Evolutionary conservation across 495 filamentous ascomycete species (phyloP).

Genomic region (Penicillium antarcticum): DNA sequence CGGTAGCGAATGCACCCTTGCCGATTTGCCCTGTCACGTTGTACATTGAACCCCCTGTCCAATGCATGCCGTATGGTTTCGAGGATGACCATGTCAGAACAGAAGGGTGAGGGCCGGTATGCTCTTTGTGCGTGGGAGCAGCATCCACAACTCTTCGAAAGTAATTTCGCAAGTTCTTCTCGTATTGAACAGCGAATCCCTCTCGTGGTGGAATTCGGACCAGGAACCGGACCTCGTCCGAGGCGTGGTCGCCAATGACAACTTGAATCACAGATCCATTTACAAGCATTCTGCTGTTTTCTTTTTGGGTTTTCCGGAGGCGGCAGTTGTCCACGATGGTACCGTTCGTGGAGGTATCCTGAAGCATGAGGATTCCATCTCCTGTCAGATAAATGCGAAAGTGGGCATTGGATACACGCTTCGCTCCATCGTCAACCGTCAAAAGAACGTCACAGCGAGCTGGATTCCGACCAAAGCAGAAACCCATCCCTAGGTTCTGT

Average conservation of each 20-base stretch:
- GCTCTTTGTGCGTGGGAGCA: constrained; percentile 17
- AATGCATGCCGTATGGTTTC: constrained; percentile 59
- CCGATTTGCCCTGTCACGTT: constrained; percentile 78
- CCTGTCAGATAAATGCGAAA: constrained; percentile 86
- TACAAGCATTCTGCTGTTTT: constrained; percentile 60
- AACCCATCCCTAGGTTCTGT: constrained; percentile 63
- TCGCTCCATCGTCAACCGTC: constrained; percentile 45
- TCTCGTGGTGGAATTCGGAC: constrained; percentile 78
- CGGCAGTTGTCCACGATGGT: constrained; percentile 74
- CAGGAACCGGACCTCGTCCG: constrained; percentile 67
- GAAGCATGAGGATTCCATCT: constrained; percentile 78
- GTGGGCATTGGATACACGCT: constrained; percentile 79
- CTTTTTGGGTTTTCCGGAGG: constrained; percentile 49
- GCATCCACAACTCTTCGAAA: constrained; percentile 37
- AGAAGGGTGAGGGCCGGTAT: constrained; percentile 26
- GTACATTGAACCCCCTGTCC: constrained; percentile 80
- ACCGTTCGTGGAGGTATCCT: constrained; percentile 90
- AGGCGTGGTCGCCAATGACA: constrained; percentile 45
- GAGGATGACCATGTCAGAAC: constrained; percentile 32
- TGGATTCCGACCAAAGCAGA: constrained; percentile 77
- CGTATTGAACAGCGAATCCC: constrained; percentile 55
- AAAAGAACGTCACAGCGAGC: constrained; percentile 72
- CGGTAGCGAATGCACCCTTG: constrained; percentile 89
- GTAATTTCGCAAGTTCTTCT: constrained; percentile 55
- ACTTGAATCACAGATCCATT: constrained; percentile 72